Base-by-base conservation (phyloP, 768 basidiomycete species). In the Leccinum uliginosum region DNA sequence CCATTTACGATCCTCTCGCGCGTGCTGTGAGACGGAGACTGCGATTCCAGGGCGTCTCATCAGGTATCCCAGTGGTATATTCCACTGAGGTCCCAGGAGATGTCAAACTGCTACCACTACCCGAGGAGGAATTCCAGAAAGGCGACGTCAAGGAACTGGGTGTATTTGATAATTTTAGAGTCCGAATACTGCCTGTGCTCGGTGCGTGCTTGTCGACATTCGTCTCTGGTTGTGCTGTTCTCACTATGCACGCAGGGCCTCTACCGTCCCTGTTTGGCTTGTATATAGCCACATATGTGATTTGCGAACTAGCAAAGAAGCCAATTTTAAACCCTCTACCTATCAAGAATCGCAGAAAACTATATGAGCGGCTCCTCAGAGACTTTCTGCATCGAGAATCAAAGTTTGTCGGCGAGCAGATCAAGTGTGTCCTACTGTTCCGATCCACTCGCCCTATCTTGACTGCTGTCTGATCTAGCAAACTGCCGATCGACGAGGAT, bases 1-100 rank as follows among this genome's bases (percentile, higher is more conserved):
- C 97, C 0, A 80, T 91, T 40, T 96, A 98, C 66, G 97, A 98
- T 71, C 94, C 95, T 4, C 83, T 99, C 17, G 97, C 97, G 23
- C 87, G 95, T 56, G 82, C 90, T 21, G 94, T 98, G 26, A 84
- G 97, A 4, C 79, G 86, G 26, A 83, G 89, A 48, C 78, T 92
- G 24, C 87, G 87, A 50, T 68, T 80, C 15, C 74, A 78, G 24
- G 85, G 83, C n/a, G 78, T 85, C 35, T 65, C 79, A 19, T 82
- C 80, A 26, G 84, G 86, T 10, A 89, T 90, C 54, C 89, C 91
- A 6, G 93, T 95, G 11, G 93, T 98, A 11, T 98, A 96, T 73
- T 96, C 93, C 4, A 97, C 95, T 11, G 97, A 98, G 71, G 89
- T 92, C 8, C 93, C 93, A 0, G 80, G 88, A 3, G 87, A 94